Base-by-base conservation (phyloP, 2,329 filamentous ascomycete genomes). In the Zymoseptoria brevis region DNA sequence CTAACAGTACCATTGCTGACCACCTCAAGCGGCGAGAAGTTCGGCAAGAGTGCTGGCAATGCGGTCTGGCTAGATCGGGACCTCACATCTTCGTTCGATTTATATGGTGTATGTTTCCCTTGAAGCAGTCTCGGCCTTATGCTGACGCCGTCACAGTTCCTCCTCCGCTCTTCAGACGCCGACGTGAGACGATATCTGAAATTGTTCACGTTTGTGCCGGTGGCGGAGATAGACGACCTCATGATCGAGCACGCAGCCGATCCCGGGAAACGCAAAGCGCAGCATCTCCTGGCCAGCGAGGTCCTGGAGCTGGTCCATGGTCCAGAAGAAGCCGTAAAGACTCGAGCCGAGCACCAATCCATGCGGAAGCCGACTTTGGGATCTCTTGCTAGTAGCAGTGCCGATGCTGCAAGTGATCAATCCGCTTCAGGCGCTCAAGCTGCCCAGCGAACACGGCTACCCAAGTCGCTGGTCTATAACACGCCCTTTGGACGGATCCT, bases 41-140 rank as follows among this genome's bases (percentile, higher is more conserved):
- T 97, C 67, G 94, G 94, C 55, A 99, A 99, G 77, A 95, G 87
- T 63, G 88, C 90, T 1, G 93, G 92, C 24, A 97, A 97, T 72
- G 92, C 93, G 2, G 76, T 99, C 41, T 99, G 94, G 94, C 82
- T 99, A 2, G 90, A 96, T 72, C 80, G 81, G 56, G 85, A 87
- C 67, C 83, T 90, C 82, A 96, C 93, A 1, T 86, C 82, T 29
- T 78, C 86, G 0, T 96, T 93, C 69, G 90, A 97, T 59, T 80
- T 97, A 1, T 97, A 97, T 72, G 83, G 84, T 68, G 82, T 84
- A 71, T 57, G 75, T 5, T 35, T 19, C 19, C 9, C 22, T 50
- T n/a, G 29, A 45, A 7, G 6, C 50, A 19, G 21, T 21, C n/a
- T 11, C 9, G 6, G 13, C 6, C 19, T 16, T 16, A 26, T 29